Evolutionary conservation across 83 land plant species (phyloP).

Genomic region (Picea mariana): DNA sequence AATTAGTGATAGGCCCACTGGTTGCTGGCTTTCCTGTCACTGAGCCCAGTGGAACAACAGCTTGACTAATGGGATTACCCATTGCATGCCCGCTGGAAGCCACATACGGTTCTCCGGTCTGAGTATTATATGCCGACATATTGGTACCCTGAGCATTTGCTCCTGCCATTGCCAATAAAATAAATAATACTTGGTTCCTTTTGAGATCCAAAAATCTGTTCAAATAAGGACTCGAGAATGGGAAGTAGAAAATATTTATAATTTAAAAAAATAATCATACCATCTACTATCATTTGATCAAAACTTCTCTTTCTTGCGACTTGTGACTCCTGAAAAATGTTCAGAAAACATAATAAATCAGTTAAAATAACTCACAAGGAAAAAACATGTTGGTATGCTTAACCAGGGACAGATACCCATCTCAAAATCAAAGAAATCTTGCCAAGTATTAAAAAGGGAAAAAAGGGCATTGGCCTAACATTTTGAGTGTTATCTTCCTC

Average conservation of each 20-base stretch:
- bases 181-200: neutral
- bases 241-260: neutral
- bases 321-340: conserved; percentile 31
- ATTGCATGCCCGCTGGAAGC: conserved; percentile 16
- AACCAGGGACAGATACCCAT: neutral
- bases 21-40: conserved; percentile 51
- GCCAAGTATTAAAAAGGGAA: neutral
- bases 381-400: neutral
- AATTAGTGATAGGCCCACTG: conserved; percentile 54
- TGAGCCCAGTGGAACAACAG: conserved; percentile 24
- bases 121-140: conserved; percentile 2
- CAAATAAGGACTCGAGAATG: too few species aligned
- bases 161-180: conserved; percentile 17
- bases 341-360: neutral
- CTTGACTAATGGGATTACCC: conserved; percentile 23
- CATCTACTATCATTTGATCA: conserved; percentile 68
- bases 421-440: neutral
- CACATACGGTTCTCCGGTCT: conserved; percentile 15
- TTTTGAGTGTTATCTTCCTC: conserved; percentile 57
- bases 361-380: neutral
- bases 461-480: conserved; percentile 21
- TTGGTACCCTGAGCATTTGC: conserved; percentile 41
- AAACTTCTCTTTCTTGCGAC: conserved; percentile 54
- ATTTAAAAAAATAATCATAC: conserved; percentile 28
- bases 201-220: neutral